phyloP scores from a whole-genome alignment of 495 filamentous ascomycete species.

The Hypoxylon trugodes region DNA sequence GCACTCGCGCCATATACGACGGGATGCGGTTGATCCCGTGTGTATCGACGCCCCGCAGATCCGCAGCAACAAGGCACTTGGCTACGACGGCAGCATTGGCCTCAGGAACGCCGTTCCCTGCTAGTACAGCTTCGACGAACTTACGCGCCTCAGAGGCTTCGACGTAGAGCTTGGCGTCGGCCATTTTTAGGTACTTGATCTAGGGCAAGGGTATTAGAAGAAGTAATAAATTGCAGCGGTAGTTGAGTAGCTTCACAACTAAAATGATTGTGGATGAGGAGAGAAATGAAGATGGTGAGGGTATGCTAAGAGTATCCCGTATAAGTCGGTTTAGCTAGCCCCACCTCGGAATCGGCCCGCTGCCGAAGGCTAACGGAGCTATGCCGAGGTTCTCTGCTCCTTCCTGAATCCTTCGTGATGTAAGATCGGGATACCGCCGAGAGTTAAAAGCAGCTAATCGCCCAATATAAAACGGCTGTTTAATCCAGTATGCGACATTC shows the following conservation, averaged over 20 bases:
- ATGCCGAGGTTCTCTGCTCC: conserved; percentile 28
- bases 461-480: neutral
- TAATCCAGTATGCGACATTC: neutral
- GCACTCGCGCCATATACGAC: conserved; percentile 76
- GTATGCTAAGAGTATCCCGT: neutral
- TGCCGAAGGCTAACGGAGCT: conserved; percentile 16
- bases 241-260: neutral
- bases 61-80: conserved; percentile 70
- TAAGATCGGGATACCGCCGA: neutral
- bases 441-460: neutral
- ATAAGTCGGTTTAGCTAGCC: neutral
- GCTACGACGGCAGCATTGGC: conserved; percentile 67
- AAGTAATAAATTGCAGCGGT: neutral
- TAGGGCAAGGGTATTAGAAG: neutral
- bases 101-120: conserved; percentile 62
- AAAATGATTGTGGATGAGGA: neutral
- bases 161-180: conserved; percentile 29
- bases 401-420: neutral
- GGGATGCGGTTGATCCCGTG: conserved; percentile 81
- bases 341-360: conserved; percentile 29
- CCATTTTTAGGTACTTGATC: conserved; percentile 21
- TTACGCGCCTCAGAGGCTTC: conserved; percentile 19
- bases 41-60: conserved; percentile 80
- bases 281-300: neutral
- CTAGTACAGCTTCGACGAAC: conserved; percentile 34